These are phyloP conservation scores for Lecanicillium sp. DNA, from an alignment of 2,329 filamentous ascomycete genomes.

Conservation along the genomic window DNA sequence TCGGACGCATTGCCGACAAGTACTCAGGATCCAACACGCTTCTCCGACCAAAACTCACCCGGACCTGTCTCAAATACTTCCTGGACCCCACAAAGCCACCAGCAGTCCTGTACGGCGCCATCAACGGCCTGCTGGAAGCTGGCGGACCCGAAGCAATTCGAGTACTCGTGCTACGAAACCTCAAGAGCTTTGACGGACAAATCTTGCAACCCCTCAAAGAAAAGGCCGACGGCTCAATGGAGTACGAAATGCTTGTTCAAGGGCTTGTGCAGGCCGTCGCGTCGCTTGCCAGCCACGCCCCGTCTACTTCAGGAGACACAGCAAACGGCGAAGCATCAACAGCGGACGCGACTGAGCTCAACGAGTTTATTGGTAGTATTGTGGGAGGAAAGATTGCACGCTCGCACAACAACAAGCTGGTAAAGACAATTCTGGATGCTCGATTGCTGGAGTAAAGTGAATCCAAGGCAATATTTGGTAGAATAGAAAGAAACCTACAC, in stretches of 20 bases:
- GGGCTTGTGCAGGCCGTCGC: conserved; percentile 46
- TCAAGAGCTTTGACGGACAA: conserved; percentile 43
- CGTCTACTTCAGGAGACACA: conserved; percentile 26
- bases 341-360: conserved; percentile 36
- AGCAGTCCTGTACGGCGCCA: conserved; percentile 80
- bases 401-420: conserved; percentile 37
- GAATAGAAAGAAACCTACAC: too few species aligned
- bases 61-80: conserved; percentile 89
- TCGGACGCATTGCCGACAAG: conserved; percentile 70
- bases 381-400: conserved; percentile 40
- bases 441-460: conserved; percentile 37
- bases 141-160: conserved; percentile 57
- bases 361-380: conserved; percentile 46
- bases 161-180: conserved; percentile 46
- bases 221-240: conserved; percentile 38
- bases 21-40: conserved; percentile 75
- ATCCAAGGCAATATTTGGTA: too few species aligned
- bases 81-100: conserved; percentile 78
- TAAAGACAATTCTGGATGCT: conserved; percentile 46
- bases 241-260: conserved; percentile 47
- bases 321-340: conserved; percentile 26
- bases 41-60: conserved; percentile 77
- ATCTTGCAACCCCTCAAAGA: conserved; percentile 47
- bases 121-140: conserved; percentile 70
- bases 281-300: conserved; percentile 29